These are phyloP conservation scores for Astrephomene gubernaculifera DNA, from an alignment of 139 green algal genomes.

Conservation along the genomic window DNA sequence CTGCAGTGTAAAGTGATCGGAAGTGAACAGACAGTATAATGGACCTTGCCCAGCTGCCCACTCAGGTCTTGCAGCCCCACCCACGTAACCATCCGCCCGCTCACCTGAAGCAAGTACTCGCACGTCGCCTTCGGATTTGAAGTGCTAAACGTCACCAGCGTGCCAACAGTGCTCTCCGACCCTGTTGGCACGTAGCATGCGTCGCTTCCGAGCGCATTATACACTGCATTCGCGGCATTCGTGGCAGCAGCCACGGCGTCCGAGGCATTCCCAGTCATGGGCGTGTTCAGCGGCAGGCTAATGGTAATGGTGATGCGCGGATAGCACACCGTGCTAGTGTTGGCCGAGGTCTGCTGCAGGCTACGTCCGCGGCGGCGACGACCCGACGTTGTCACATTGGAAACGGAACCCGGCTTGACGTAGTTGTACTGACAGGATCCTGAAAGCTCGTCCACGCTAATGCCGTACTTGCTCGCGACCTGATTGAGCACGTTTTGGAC, in stretches of 20 bases:
- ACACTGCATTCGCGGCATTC: slow-evolving; percentile 4
- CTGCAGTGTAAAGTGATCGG: too few species aligned
- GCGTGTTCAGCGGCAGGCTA: background rate
- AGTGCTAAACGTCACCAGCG: background rate
- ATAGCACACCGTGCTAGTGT: background rate
- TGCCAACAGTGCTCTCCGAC: slow-evolving; percentile 16
- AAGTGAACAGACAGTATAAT: too few species aligned
- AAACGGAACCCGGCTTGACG: background rate
- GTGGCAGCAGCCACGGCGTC: background rate
- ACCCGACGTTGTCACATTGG: background rate
- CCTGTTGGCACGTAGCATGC: slow-evolving; percentile 41
- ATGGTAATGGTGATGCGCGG: slow-evolving; percentile 22
- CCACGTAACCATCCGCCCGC: background rate
- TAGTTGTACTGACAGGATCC: slow-evolving; percentile 42
- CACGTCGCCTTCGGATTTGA: slow-evolving; percentile 5
- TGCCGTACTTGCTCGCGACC: slow-evolving; percentile 16
- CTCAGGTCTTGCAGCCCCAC: too few species aligned
- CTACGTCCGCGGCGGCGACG: background rate
- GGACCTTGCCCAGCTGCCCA: too few species aligned
- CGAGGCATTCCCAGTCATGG: background rate
- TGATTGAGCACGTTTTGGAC: slow-evolving; percentile 16
- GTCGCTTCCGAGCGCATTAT: background rate
- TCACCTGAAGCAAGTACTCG: slow-evolving; percentile 32
- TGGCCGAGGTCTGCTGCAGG: slow-evolving; percentile 11
- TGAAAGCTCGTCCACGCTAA: background rate